Percentiles rank a stretch among this genome's conserved stretches.
These are phyloP conservation scores for Hypoxylon sp. DNA, from an alignment of 2,329 filamentous ascomycete species.

Conservation along the genomic window DNA sequence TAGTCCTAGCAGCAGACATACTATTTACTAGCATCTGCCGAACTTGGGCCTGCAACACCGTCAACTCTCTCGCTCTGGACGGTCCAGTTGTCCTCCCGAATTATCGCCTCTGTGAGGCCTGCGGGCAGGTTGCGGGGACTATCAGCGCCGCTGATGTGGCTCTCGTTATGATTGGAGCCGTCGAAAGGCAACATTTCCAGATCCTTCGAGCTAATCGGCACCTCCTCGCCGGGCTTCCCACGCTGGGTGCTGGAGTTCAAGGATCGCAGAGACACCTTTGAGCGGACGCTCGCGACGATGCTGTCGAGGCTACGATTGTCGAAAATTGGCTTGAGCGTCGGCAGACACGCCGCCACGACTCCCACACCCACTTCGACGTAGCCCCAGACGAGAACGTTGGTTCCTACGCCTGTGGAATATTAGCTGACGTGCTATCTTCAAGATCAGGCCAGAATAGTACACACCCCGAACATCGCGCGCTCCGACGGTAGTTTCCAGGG, in stretches of 20 bases:
- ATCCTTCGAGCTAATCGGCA: background rate
- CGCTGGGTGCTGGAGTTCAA: background rate
- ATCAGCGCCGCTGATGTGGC: background rate
- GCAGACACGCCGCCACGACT: background rate
- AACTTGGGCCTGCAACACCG: too few relatives aligned
- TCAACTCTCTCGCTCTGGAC: too few relatives aligned
- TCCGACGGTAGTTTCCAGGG: background rate
- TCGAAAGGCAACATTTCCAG: background rate
- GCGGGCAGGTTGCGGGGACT: background rate
- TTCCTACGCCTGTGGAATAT: background rate
- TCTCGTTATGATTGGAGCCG: background rate
- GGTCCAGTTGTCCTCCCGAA: too few relatives aligned
- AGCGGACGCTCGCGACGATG: background rate
- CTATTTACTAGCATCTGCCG: too few relatives aligned
- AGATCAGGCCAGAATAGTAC: background rate
- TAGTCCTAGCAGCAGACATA: too few relatives aligned
- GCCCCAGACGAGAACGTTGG: background rate
- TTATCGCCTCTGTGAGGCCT: background rate
- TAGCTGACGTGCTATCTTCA: background rate
- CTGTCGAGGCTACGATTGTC: background rate
- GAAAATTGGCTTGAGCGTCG: constrained; percentile 2
- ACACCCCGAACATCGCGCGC: background rate
- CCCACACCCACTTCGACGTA: constrained; percentile 1
- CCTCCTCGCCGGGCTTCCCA: background rate
- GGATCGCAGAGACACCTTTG: background rate